Evolutionary conservation across 352 stramenopile species (phyloP).

Genomic region (Pythium coloratum): DNA sequence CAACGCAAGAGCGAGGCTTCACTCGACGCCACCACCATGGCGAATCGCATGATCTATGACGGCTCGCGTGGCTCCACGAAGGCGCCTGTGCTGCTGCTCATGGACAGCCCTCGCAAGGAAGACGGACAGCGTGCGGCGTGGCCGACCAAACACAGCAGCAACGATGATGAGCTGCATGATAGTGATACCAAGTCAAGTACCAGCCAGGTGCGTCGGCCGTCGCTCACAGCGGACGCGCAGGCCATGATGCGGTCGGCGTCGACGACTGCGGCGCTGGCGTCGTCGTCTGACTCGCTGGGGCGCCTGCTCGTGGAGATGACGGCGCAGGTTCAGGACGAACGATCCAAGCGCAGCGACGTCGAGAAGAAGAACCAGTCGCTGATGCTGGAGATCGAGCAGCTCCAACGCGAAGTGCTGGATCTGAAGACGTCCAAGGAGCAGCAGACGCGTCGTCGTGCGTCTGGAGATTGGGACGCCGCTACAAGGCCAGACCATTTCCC

Average conservation of each 20-base stretch:
- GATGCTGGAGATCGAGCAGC: slow-evolving; percentile 65
- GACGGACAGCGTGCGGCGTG: slow-evolving; percentile 7
- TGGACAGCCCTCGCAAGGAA: slow-evolving; percentile 26
- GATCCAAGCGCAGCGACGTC: slow-evolving; percentile 43
- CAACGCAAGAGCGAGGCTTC: neutral
- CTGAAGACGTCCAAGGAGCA: slow-evolving; percentile 42
- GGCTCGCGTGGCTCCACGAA: neutral
- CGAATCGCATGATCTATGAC: neutral
- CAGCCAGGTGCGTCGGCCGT: neutral
- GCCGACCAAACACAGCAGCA: neutral
- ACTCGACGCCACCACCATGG: neutral
- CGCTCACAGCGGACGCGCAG: slow-evolving; percentile 6
- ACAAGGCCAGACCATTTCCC: neutral
- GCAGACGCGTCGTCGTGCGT: slow-evolving; percentile 13
- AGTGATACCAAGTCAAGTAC: neutral
- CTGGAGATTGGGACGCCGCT: slow-evolving; percentile 19
- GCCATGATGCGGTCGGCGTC: neutral
- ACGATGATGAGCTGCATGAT: neutral
- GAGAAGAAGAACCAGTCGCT: slow-evolving; percentile 70
- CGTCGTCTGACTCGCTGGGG: slow-evolving; percentile 40
- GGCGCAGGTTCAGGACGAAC: slow-evolving; percentile 58
- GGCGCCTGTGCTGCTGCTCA: slow-evolving; percentile 24
- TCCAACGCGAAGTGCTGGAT: slow-evolving; percentile 61
- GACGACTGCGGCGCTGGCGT: neutral
- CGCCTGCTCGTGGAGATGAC: slow-evolving; percentile 66